A percentile compares a stretch with the other conserved stretches of the same genome.
Evolutionary conservation across 2,329 filamentous ascomycete genomes (phyloP).

Genomic region (Hansfordia pulvinata): DNA sequence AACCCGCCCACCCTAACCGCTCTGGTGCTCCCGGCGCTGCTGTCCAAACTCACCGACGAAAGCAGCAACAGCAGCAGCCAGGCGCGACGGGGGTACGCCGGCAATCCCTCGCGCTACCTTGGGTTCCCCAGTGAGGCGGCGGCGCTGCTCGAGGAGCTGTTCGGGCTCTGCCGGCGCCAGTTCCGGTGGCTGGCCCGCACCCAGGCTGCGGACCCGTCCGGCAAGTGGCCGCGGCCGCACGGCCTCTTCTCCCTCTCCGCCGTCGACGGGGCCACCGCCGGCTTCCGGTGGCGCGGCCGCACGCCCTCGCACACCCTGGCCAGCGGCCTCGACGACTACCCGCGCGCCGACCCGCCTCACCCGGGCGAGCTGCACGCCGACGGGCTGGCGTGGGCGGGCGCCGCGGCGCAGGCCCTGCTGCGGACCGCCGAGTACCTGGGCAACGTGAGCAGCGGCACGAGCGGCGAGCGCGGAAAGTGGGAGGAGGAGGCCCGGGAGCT

Average conservation of each 20-base stretch:
- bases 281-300: slow-evolving; percentile 87
- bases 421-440: slow-evolving; percentile 72
- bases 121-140: too few species aligned
- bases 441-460: slow-evolving; percentile 57
- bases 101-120: too few species aligned
- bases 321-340: slow-evolving; percentile 92
- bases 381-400: slow-evolving; percentile 91
- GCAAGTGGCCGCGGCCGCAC: slow-evolving; percentile 81
- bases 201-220: slow-evolving; percentile 60
- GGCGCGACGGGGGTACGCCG: slow-evolving; percentile 41
- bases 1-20: slow-evolving; percentile 95
- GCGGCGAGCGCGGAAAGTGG: too few species aligned
- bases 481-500: slow-evolving; percentile 72
- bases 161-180: slow-evolving; percentile 80
- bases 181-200: slow-evolving; percentile 94
- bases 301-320: slow-evolving; percentile 79
- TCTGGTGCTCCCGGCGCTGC: slow-evolving; percentile 75
- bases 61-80: slow-evolving; percentile 33
- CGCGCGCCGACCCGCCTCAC: slow-evolving; percentile 82
- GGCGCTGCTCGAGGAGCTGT: slow-evolving; percentile 57
- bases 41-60: slow-evolving; percentile 67
- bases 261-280: slow-evolving; percentile 53
- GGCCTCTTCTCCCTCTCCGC: slow-evolving; percentile 47
- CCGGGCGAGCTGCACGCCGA: slow-evolving; percentile 93
- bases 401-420: slow-evolving; percentile 79